Evolutionary conservation across 352 stramenopile species (phyloP), one percentile per base, ranked within the genome.

Genomic region (Hyaloperonospora arabidopsidis): DNA sequence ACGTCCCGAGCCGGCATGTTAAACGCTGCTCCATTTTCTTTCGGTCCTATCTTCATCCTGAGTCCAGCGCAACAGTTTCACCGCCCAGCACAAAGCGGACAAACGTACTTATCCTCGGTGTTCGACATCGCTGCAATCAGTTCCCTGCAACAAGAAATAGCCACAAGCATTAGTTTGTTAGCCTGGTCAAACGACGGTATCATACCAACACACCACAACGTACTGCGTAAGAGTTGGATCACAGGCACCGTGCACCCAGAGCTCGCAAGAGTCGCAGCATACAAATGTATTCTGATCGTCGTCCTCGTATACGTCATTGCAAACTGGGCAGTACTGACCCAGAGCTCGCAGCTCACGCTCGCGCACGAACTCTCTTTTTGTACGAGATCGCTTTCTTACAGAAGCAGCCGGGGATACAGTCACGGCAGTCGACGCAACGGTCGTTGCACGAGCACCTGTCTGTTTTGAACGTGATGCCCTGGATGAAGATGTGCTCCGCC

Each of bases 201-300:
- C 29, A 17, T 21, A 47, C 0, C n/a, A 43, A 8, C 22, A 60
- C 28, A 29, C 14, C 6, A 28, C 25, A 5, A 76, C 78, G 62
- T 82, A 87, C 67, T 80, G 62, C 18, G 75, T 84, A 18, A 94
- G 66, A 53, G 64, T 74, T 21, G 70, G 38, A 52, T 94, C 84
- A 58, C 84, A 94, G 6, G 67, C 69, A 3, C 68, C 76, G 61
- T 94, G 84, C 15, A 94, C 76, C 84, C 84, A 94, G 63, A 92
- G 87, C 55, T 94, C 84, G 47, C 84, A 94, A 45, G 81, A 87
- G 59, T 94, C 84, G 64, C 84, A 94, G 72, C 84, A 94, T 19
- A 94, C 79, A 56, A 94, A 94, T 32, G 72, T 85, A 56, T 71
- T 89, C 45, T 73, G 71, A 56, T 94, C 84, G 64, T 94, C 81